phyloP scores from a whole-genome alignment of 2,329 filamentous ascomycete genomes.

The Pseudogymnoascus verrucosus region DNA sequence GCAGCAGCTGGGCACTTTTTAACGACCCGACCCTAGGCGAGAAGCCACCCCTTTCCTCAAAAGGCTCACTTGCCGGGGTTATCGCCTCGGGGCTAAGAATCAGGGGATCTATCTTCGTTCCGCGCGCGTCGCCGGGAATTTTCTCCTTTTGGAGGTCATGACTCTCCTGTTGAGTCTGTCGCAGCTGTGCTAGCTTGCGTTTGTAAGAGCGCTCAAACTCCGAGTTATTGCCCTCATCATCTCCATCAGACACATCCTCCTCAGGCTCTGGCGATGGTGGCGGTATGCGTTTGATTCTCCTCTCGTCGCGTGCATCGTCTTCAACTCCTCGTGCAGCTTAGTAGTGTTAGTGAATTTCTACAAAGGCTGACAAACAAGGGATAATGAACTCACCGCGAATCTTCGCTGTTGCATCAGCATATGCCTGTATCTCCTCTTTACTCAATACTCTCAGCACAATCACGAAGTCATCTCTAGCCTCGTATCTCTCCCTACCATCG shows the following conservation, averaged over 20 bases:
- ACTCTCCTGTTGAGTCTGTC: neutral
- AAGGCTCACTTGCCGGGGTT: neutral
- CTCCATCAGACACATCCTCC: neutral
- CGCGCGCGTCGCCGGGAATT: neutral
- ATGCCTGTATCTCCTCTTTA: conserved; percentile 82
- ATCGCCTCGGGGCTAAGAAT: neutral
- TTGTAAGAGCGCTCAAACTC: neutral
- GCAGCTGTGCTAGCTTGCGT: neutral
- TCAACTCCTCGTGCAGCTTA: neutral
- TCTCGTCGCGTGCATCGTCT: neutral
- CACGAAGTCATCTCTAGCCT: conserved; percentile 83
- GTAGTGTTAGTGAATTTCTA: neutral
- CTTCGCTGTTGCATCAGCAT: conserved; percentile 72
- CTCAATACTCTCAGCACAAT: conserved; percentile 83
- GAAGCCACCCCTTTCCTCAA: neutral
- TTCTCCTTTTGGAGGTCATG: neutral
- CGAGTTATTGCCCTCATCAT: neutral
- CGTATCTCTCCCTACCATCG: conserved; percentile 77
- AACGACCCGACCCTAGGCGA: neutral
- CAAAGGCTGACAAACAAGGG: neutral
- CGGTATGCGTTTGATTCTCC: neutral
- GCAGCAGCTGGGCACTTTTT: neutral
- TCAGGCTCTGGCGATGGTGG: neutral
- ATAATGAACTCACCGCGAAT: conserved; percentile 59
- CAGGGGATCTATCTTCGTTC: neutral